A percentile compares a stretch with the other conserved stretches of the same genome.
Conservation (phyloP, 345 rosid species). For the Iberis pinnata region DNA sequence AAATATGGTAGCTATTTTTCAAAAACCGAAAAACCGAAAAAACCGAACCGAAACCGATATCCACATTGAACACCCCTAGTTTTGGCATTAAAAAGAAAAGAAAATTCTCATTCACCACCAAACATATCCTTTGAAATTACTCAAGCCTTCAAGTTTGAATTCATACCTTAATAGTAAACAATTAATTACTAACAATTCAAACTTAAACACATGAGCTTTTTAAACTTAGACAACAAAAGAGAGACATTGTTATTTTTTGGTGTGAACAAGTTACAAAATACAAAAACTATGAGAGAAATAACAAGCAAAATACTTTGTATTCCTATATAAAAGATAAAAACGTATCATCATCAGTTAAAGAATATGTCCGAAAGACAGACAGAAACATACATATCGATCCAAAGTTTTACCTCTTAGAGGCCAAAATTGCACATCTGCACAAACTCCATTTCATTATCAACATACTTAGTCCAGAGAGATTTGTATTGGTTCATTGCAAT, state of each 20-base stretch:
- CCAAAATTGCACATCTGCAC: too few relatives aligned
- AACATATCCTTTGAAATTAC: too few relatives aligned
- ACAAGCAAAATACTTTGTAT: conserved; percentile 24
- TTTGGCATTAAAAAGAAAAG: too few relatives aligned
- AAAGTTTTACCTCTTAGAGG: conserved; percentile 20
- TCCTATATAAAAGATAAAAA: conserved; percentile 25
- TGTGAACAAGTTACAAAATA: conserved; percentile 19
- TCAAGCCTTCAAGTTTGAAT: too few relatives aligned
- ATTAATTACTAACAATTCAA: too few relatives aligned
- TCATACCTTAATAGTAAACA: too few relatives aligned
- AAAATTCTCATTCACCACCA: too few relatives aligned
- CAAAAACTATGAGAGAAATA: conserved; percentile 15
- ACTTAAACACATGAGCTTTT: too few relatives aligned
- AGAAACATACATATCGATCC: conserved; percentile 17
- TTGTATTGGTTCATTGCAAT: conserved; percentile 93
- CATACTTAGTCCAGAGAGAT: conserved; percentile 82
- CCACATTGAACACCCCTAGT: too few relatives aligned
- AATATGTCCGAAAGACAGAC: conserved; percentile 14
- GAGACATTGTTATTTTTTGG: conserved; percentile 20
- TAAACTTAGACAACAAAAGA: conserved; percentile 20
- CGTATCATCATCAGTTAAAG: conserved; percentile 31
- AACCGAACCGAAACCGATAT: too few relatives aligned
- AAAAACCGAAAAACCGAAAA: too few relatives aligned
- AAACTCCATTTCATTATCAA: conserved; percentile 31
- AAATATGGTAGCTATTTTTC: too few relatives aligned